Base-by-base conservation (phyloP, 2,329 filamentous ascomycete genomes). In the Diaporthe eres region DNA sequence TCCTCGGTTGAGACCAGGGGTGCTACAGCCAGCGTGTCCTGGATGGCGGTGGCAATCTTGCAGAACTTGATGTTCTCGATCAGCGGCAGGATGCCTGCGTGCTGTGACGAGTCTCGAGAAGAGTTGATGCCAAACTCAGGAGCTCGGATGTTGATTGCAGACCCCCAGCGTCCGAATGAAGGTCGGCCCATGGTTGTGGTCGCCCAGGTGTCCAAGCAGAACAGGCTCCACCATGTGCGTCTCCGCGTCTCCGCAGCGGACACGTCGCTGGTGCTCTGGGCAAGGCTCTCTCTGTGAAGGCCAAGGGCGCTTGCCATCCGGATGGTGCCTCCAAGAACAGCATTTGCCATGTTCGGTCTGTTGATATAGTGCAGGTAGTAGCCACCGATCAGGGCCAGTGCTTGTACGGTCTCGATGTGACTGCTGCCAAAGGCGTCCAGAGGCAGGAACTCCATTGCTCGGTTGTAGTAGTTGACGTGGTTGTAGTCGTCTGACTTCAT, bases 321-420 rank as follows among this genome's bases (percentile, higher is more conserved):
- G 74, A 94, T 87, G 4, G 92, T 91, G 3, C 92, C 93, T 25
- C 93, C 93, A 80, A 94, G 90, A 13, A 95, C 87, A 34, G 92
- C 91, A 81, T 94, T 94, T 22, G 93, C 94, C 86, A 95, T 93
- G 80, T 95, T 95, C 2, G 93, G 93, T 28, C 93, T 89, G 83
- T 94, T 94, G 79, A 94, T 91, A 80, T 95, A 95, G 82, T 95
- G 94, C 74, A 95, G 89, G 81, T 95, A 95, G 84, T 92, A 94
- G 39, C 94, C 94, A 55, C 93, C 93, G 79, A 95, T 91, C 37
- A 95, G 87, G 3, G 91, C 91, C 22, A 95, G 83, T 1, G 93
- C 92, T 81, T 95, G 93, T 3, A 95, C 88, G 0, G 91, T 93
- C 82, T 95, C 93, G n/a, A 95, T 86, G 79, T 93, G 91, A 60